These are phyloP conservation scores for Chaetomium olivaceum DNA, from an alignment of 2,329 filamentous ascomycete species.

Conservation along the genomic window DNA sequence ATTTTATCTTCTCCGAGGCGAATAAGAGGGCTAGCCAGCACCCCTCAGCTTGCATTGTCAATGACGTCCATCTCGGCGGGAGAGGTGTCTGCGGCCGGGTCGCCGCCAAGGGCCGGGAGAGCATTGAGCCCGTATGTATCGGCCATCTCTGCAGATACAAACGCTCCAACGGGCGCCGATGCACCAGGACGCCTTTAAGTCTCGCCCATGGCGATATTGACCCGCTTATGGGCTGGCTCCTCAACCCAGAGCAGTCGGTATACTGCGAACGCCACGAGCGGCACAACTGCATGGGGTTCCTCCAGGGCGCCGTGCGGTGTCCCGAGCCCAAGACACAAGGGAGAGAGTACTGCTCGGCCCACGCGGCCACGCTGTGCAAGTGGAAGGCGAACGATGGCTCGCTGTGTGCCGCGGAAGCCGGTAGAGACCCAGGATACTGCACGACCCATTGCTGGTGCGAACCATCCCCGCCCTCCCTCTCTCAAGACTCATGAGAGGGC, in stretches of 20 bases:
- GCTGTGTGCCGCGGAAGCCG: not conserved
- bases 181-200: not conserved
- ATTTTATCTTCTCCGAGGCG: not conserved
- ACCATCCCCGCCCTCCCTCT: not conserved
- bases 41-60: slow-evolving; percentile 14
- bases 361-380: slow-evolving; percentile 7
- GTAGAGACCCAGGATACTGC: not conserved
- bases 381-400: not conserved
- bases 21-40: not conserved
- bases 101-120: not conserved
- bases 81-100: not conserved
- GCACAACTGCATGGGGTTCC: slow-evolving; percentile 11
- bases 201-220: not conserved
- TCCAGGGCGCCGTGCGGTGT: not conserved
- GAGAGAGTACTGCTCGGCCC: not conserved
- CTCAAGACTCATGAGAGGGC: not conserved
- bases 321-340: not conserved
- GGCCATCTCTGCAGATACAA: slow-evolving; percentile 15
- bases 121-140: slow-evolving; percentile 1
- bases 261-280: slow-evolving; percentile 12
- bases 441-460: slow-evolving; percentile 7
- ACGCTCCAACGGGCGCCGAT: slow-evolving; percentile 3
- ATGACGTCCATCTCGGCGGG: not conserved
- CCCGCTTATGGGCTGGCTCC: slow-evolving; percentile 2
- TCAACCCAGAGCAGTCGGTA: not conserved